Conservation (phyloP, 768 basidiomycete species). For the Suillus paluster region DNA sequence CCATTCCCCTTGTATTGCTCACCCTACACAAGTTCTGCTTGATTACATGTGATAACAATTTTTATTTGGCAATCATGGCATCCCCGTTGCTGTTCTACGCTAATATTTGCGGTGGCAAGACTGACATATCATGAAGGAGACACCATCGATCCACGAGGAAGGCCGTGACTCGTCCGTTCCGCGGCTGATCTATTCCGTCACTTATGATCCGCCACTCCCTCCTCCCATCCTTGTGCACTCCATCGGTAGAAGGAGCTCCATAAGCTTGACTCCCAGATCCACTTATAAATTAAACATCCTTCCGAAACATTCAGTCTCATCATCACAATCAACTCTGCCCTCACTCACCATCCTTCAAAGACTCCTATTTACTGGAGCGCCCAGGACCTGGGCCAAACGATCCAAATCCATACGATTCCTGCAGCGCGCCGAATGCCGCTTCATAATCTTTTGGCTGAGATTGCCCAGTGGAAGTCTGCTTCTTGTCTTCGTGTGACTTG, state of each 20-base stretch:
- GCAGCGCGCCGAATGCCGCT: constrained; percentile 7
- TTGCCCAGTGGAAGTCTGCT: not conserved
- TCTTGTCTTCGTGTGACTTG: not conserved
- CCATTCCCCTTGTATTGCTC: constrained; percentile 1
- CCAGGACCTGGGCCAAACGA: not conserved
- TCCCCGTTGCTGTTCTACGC: constrained; percentile 4
- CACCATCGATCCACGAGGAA: not conserved
- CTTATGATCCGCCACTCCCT: no score
- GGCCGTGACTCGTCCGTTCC: not conserved
- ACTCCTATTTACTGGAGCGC: constrained; percentile 2
- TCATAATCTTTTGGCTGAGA: constrained; percentile 10
- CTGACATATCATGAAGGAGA: not conserved
- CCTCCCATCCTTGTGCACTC: not conserved
- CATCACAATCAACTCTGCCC: not conserved
- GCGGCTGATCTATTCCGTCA: no score
- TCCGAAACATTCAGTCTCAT: not conserved
- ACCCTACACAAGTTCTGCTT: not conserved
- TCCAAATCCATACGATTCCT: constrained; percentile 8
- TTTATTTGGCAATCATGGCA: constrained; percentile 1
- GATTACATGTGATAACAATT: constrained; percentile 9
- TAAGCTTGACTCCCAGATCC: not conserved
- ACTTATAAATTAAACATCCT: not conserved
- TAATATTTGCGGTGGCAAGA: constrained; percentile 4
- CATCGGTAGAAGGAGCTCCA: not conserved
- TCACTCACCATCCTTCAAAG: not conserved